Conservation (phyloP, 1,284 basidiomycete genomes). For the Phylloporus sp. region DNA sequence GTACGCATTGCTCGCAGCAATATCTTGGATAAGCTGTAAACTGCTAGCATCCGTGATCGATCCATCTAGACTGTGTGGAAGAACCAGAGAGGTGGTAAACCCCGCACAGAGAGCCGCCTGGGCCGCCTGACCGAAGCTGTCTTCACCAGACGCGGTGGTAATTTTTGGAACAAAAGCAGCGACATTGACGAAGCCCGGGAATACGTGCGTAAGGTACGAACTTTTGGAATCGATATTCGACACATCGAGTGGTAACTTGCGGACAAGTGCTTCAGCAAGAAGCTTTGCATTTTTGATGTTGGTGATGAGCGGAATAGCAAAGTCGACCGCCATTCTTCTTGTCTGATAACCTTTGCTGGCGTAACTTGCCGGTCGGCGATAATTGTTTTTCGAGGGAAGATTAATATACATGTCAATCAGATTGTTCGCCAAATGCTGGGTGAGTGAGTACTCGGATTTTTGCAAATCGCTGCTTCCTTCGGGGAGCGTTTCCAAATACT, state of each 20-base stretch:
- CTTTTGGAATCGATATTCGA: conserved; percentile 95
- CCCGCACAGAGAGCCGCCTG: conserved; percentile 87
- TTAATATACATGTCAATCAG: conserved; percentile 99
- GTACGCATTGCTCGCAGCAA: conserved; percentile 70
- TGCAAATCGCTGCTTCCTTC: conserved; percentile 80
- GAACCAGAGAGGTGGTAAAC: conserved; percentile 84
- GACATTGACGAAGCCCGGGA: conserved; percentile 94
- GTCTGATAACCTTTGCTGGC: conserved; percentile 97
- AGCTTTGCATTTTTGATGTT: conserved; percentile 99
- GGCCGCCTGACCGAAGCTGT: conserved; percentile 75
- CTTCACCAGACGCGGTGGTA: conserved; percentile 59
- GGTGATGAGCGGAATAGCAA: conserved; percentile 95
- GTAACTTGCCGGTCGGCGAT: conserved; percentile 96
- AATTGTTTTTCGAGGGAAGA: conserved; percentile 97
- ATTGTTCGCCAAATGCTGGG: conserved; percentile 94
- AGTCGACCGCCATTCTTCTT: conserved; percentile 99
- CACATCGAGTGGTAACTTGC: conserved; percentile 88
- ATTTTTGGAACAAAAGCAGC: conserved; percentile 88
- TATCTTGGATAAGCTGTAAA: conserved; percentile 74
- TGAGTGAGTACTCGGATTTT: conserved; percentile 95
- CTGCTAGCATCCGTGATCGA: conserved; percentile 73
- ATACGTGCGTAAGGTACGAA: conserved; percentile 88
- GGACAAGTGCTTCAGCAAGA: conserved; percentile 93
- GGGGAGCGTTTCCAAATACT: conserved; percentile 89
- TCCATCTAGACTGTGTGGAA: conserved; percentile 73